Base-by-base conservation (phyloP, 768 basidiomycete species). In the Auricularia heimuer region DNA sequence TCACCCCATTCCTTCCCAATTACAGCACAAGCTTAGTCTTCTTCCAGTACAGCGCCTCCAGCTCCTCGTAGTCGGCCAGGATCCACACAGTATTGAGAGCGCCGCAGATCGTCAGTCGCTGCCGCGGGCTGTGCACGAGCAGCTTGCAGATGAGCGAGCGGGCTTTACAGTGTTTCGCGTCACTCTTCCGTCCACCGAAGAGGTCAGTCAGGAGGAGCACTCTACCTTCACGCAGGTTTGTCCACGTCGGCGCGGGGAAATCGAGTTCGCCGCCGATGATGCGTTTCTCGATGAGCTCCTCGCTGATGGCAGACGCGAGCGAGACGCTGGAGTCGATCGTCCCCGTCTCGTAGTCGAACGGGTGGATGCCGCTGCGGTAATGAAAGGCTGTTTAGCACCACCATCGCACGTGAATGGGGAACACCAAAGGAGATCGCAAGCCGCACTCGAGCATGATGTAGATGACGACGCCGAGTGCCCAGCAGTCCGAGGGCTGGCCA, bases 401-500 rank as follows among this genome's bases (percentile, higher is more conserved):
- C 33, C 24, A 14, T 3, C 21, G 51, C 35, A 44, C 62, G 47
- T 61, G 29, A 54, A 51, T 36, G 35, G 11, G 35, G 44, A 45
- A 51, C 4, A 4, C 14, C 56, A 33, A 24, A 18, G 56, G 24
- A 14, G 10, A 39, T 56, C 62, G 63, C 54, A 63, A 51, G 47
- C 81, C 89, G 66, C 76, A 93, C 92, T 83, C 82, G 61, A 94
- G 77, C 90, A 93, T 93, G 64, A 91, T 85, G 68, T 87, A 92
- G 62, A 93, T 75, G 63, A 90, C 85, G 4, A 92, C 82, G 4
- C 92, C 92, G 12, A 88, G 83, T 69, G 91, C 92, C 92, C 92
- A 94, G 70, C 91, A 93, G 73, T 94, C 92, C 2, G 90, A 82
- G n/a, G 90, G 89, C 87, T 92, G 88, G 21, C 90, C 90, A 37